phyloP scores from a whole-genome alignment of 306 rosid genomes.

The Rubus idaeus region DNA sequence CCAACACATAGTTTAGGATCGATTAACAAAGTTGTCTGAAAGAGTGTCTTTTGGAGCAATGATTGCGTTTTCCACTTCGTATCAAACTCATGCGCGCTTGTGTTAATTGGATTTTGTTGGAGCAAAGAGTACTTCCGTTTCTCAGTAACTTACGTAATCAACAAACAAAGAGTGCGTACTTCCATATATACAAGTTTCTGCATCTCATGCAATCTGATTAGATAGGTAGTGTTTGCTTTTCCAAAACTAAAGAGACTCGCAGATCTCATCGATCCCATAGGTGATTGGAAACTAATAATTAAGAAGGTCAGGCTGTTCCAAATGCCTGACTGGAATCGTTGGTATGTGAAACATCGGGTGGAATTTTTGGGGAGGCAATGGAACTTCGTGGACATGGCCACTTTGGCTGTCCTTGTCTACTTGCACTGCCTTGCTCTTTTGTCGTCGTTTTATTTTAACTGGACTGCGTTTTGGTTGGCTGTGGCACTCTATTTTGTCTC shows the following conservation, averaged over 20 bases:
- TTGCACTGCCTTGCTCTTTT: constrained; percentile 60
- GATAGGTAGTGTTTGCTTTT: too few relatives aligned
- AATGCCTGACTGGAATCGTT: not conserved
- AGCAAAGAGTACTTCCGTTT: too few relatives aligned
- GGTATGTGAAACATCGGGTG: not conserved
- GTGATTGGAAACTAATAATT: too few relatives aligned
- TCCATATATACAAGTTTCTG: too few relatives aligned
- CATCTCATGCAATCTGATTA: too few relatives aligned
- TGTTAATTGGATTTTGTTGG: not conserved
- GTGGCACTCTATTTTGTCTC: constrained; percentile 55
- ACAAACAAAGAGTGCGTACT: too few relatives aligned
- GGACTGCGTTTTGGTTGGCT: constrained; percentile 66
- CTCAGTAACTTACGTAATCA: too few relatives aligned
- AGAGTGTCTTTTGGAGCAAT: not conserved
- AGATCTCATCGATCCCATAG: too few relatives aligned
- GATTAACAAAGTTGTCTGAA: too few relatives aligned
- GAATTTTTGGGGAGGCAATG: constrained; percentile 61
- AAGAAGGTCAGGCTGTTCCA: too few relatives aligned
- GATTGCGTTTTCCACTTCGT: not conserved
- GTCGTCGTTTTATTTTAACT: constrained; percentile 73
- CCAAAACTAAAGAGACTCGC: too few relatives aligned
- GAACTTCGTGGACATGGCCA: constrained; percentile 56
- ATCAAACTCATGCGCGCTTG: not conserved
- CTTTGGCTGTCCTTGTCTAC: constrained; percentile 12
- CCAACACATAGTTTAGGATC: too few relatives aligned